Conservation (phyloP, 2,329 filamentous ascomycete species). For the Ophiosphaerella korrae region DNA sequence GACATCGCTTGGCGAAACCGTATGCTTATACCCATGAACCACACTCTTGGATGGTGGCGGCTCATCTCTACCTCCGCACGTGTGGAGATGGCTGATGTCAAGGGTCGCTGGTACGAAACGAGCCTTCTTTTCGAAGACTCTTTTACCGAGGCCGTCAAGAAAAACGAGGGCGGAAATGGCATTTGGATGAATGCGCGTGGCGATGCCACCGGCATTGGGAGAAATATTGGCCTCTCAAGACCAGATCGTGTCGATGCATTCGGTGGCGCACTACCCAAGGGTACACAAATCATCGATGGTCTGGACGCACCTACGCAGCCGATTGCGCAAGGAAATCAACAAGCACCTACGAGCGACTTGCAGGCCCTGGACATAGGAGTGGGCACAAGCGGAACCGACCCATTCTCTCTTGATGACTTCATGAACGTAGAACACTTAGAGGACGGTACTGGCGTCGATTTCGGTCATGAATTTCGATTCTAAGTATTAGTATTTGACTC, state of each 20-base stretch:
- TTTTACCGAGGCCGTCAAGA: conserved; percentile 40
- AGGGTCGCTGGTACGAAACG: conserved; percentile 67
- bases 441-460: conserved; percentile 24
- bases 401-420: conserved; percentile 46
- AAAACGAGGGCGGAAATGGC: conserved; percentile 50
- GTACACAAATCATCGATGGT: conserved; percentile 47
- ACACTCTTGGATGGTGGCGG: conserved; percentile 51
- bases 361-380: conserved; percentile 18
- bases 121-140: conserved; percentile 52
- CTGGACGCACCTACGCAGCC: conserved; percentile 30
- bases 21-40: conserved; percentile 46
- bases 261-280: conserved; percentile 47
- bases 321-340: conserved; percentile 10
- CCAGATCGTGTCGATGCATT: conserved; percentile 50
- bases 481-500: background rate
- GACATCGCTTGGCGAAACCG: conserved; percentile 58
- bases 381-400: conserved; percentile 4
- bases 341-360: conserved; percentile 9
- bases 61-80: conserved; percentile 42
- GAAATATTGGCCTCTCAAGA: conserved; percentile 33
- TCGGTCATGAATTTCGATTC: conserved; percentile 10
- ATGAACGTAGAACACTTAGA: conserved; percentile 50
- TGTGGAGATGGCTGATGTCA: conserved; percentile 56
- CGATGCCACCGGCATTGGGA: conserved; percentile 40
- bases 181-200: conserved; percentile 56